A percentile compares a stretch with the other conserved stretches of the same genome.
Evolutionary conservation across 129 eudicot species (phyloP).

Genomic region (Flaveria trinervia): DNA sequence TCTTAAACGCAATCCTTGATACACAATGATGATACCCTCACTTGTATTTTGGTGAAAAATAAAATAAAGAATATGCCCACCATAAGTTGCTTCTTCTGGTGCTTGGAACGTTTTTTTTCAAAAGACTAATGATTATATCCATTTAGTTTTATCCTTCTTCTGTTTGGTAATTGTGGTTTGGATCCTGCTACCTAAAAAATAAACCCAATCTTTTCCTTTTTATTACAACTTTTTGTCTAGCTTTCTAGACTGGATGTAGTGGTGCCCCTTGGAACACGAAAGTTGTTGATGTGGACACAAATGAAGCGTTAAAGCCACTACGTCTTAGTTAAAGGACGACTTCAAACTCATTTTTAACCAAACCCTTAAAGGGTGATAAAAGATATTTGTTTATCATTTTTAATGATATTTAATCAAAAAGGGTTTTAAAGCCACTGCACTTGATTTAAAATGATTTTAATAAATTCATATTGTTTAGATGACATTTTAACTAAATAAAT

Average conservation of each 20-base stretch:
- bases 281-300: too few species aligned
- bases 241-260: not conserved
- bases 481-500: too few species aligned
- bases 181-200: not conserved
- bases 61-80: conserved; percentile 1
- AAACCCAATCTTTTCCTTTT: not conserved
- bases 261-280: too few species aligned
- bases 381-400: too few species aligned
- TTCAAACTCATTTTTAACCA: too few species aligned
- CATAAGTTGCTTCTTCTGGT: conserved; percentile 11
- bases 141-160: not conserved
- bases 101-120: conserved; percentile 6
- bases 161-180: not conserved
- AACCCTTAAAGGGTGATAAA: too few species aligned
- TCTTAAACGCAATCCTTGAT: not conserved
- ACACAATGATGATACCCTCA: conserved; percentile 13
- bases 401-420: too few species aligned
- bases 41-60: not conserved
- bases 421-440: too few species aligned
- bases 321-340: too few species aligned
- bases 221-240: not conserved
- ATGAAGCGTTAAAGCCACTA: too few species aligned
- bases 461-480: too few species aligned
- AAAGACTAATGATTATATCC: conserved; percentile 18
- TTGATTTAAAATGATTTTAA: too few species aligned